Conservation (phyloP, 345 rosid genomes). For the Brassica carinata region DNA sequence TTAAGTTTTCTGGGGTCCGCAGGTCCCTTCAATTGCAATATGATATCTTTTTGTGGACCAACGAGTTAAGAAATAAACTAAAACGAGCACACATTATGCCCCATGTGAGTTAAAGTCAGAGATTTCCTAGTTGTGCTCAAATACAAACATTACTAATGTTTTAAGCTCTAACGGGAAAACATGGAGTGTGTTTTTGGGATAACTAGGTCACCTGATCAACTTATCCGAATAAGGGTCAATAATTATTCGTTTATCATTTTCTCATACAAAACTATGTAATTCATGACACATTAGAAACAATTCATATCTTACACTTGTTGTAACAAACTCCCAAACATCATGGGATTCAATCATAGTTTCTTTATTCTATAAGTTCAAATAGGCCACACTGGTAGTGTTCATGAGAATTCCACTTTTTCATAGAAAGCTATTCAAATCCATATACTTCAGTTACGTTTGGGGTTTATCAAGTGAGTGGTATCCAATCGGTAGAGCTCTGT, state of each 20-base stretch:
- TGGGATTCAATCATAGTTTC: background rate
- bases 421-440: background rate
- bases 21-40: constrained; percentile 14
- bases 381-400: background rate
- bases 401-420: background rate
- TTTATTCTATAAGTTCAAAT: background rate
- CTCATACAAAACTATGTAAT: background rate
- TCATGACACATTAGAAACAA: background rate
- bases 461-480: background rate
- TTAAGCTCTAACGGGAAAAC: background rate
- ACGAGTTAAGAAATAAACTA: background rate
- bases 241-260: background rate
- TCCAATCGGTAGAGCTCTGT: background rate
- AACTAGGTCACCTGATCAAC: background rate
- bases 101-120: too few species aligned
- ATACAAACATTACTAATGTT: background rate
- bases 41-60: constrained; percentile 22
- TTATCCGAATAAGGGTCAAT: background rate
- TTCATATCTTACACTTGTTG: background rate
- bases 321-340: background rate
- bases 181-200: background rate
- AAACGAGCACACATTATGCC: constrained; percentile 23
- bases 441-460: background rate
- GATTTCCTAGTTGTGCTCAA: background rate
- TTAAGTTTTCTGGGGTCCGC: constrained; percentile 15